Evolutionary conservation across 2,329 filamentous ascomycete species (phyloP), one percentile per base, ranked within the genome.

Genomic region (Fusarium graminum): DNA sequence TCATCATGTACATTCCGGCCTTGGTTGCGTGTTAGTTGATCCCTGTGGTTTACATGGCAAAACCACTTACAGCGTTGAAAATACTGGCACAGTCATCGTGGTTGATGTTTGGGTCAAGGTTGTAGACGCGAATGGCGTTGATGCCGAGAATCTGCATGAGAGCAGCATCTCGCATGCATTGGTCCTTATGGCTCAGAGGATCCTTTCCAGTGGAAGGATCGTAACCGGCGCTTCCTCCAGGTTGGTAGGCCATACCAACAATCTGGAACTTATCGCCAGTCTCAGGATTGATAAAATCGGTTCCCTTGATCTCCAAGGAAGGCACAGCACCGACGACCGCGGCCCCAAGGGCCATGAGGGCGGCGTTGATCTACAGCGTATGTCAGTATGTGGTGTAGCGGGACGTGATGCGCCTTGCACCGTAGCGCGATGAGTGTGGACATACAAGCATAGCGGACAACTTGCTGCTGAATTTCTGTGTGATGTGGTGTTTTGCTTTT

Each of bases 121-220:
- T 90, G 80, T 90, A 90, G n/a, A 90, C 86, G 47, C 88, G 88
- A 72, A 91, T 87, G 63, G 88, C 82, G 79, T 90, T 90, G 75
- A 90, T 80, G 63, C 88, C 87, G 53, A 90, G 80, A 52, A 82
- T 78, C 80, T 91, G 88, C 82, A 90, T 85, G 59, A 90, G 80
- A 30, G 88, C 87, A 42, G 87, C 88, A 81, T 90, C 88, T 64
- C 88, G 85, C 72, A 87, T 77, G 77, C 88, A 90, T 58, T 82
- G 78, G 46, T 84, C 81, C 53, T 79, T 79, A 74, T 90, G 76
- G 72, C 85, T 89, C 32, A 90, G 81, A 30, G 88, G 86, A 73
- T 90, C 88, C 67, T 82, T 80, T 50, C 83, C 82, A 14, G 78
- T 74, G 1, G 71, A 69, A 44, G 87, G 85, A 70, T 89, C 79